phyloP scores from a whole-genome alignment of 75 land plant genomes.

The Pinus tabuliformis region DNA sequence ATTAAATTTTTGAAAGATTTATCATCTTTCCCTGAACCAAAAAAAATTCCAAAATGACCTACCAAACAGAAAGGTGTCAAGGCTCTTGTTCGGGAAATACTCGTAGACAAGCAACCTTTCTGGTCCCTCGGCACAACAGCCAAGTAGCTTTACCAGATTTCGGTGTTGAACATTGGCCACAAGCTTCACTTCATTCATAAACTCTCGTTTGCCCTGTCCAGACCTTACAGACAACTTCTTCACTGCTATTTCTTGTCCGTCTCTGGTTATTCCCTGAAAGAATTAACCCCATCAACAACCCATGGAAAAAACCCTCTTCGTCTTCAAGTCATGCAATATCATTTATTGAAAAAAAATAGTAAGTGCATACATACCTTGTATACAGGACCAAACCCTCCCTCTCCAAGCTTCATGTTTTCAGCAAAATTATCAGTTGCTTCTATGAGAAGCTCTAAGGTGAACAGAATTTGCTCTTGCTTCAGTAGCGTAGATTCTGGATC shows the following conservation, averaged over 20 bases:
- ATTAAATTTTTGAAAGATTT: too few relatives aligned
- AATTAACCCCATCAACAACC: background rate
- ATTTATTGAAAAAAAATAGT: background rate
- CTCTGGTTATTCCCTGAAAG: conserved; percentile 14
- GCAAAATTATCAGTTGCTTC: conserved; percentile 12
- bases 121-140: conserved; percentile 12
- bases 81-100: conserved; percentile 18
- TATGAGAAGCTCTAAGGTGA: background rate
- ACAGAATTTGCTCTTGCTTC: background rate
- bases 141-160: conserved; percentile 10
- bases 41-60: background rate
- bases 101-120: conserved; percentile 30
- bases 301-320: background rate
- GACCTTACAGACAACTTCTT: conserved; percentile 21
- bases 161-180: conserved; percentile 13
- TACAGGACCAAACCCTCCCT: conserved; percentile 25
- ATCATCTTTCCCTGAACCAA: background rate
- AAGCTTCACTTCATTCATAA: conserved; percentile 29
- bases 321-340: background rate
- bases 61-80: conserved; percentile 13
- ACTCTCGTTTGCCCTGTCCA: conserved; percentile 25
- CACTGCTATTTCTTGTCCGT: conserved; percentile 26
- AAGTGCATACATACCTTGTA: conserved; percentile 10
- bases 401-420: conserved; percentile 17
- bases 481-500: background rate